Evolutionary conservation across 2,329 filamentous ascomycete genomes (phyloP), one percentile per base, ranked within the genome.

Genomic region (Dryadomyces quercivorus): DNA sequence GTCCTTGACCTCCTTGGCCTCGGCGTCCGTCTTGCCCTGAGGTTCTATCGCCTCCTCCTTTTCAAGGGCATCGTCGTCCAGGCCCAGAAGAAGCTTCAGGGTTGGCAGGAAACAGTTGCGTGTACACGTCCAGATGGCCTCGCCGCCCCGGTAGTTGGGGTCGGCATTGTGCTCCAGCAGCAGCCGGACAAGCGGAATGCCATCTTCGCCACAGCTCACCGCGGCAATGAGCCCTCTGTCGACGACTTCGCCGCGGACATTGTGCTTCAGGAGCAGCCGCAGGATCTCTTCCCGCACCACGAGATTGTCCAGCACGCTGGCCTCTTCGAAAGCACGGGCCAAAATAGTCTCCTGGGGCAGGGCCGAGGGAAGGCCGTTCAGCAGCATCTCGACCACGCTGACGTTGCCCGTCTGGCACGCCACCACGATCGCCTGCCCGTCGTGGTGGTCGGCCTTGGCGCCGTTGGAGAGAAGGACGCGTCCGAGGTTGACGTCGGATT

Each of bases 51-150:
- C 8, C 26, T 31, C 26, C 26, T 66, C 67, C 15, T 31, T 43
- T 6, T 9, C 18, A 13, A 26, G 12, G 7, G n/a, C 20, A n/a
- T 45, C 20, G 38, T 22, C 34, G 15, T 50, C 67, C 15, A 79
- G 62, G 0, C 75, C 76, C 7, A 82, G 65, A 51, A 82, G 69
- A 52, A 80, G 62, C 61, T 75, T 71, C 9, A 82, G 65, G 34
- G 69, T 78, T 0, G 66, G 68, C 43, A 78, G 64, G 56, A 74
- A 75, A 0, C 75, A 76, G 56, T 74, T 76, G 40, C 73, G 69
- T 1, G 75, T 74, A 1, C 78, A 76, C 12, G 76, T 74, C 59
- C 78, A 75, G 4, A 82, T 70, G 5, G 76, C 74, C 53, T 81
- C 76, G 1, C 78, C 78, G 10, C 72, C 69, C 20, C 75, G 75